These are phyloP conservation scores for Aureobasidium sp. DNA, from an alignment of 2,329 filamentous ascomycete species.

Conservation along the genomic window DNA sequence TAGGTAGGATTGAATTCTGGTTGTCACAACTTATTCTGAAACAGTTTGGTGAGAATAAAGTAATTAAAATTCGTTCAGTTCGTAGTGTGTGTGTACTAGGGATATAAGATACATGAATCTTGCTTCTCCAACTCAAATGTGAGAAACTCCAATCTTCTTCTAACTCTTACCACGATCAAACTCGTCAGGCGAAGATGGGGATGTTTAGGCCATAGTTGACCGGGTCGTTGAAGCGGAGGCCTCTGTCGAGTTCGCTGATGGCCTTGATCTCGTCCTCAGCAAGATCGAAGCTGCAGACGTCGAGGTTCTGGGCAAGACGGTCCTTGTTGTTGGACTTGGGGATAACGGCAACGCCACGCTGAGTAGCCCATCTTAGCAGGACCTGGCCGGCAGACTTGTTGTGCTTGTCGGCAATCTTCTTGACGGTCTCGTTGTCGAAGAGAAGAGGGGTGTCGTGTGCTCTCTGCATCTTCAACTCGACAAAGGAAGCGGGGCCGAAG, in stretches of 20 bases:
- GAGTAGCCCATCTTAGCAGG: conserved; percentile 78
- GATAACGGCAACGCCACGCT: conserved; percentile 72
- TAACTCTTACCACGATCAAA: background rate
- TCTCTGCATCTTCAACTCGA: conserved; percentile 65
- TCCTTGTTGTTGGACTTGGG: conserved; percentile 61
- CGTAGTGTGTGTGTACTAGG: background rate
- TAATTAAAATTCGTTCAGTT: conserved; percentile 4
- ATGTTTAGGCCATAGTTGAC: conserved; percentile 48
- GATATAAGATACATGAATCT: background rate
- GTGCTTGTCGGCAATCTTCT: conserved; percentile 58
- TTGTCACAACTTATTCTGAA: background rate
- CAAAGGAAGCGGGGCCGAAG: conserved; percentile 71
- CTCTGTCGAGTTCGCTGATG: conserved; percentile 57
- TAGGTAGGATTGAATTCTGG: background rate
- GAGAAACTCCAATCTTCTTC: background rate
- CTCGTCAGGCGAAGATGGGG: conserved; percentile 44
- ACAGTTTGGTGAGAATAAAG: background rate
- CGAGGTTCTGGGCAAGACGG: conserved; percentile 57
- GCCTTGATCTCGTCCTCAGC: conserved; percentile 56
- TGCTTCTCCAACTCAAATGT: background rate
- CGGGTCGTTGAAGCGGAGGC: conserved; percentile 70
- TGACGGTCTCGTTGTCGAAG: conserved; percentile 61
- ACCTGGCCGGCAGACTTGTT: conserved; percentile 70
- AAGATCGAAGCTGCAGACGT: conserved; percentile 58
- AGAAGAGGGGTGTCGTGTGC: conserved; percentile 59